Base-by-base conservation (phyloP, 371 early-diverging fungal species). In the Syncephalastrum racemosum region DNA sequence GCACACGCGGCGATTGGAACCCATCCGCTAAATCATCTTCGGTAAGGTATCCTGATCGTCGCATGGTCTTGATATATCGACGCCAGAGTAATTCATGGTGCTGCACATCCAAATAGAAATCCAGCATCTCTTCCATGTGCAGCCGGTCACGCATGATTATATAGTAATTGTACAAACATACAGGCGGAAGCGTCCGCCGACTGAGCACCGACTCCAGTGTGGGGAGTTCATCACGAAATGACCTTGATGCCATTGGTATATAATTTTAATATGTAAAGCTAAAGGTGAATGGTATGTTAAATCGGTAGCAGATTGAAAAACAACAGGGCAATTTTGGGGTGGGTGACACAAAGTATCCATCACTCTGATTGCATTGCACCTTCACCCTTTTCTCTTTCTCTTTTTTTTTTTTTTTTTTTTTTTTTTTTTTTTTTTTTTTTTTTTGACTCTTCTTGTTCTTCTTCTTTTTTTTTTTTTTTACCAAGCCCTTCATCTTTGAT, bases 151-250 rank as follows among this genome's bases (percentile, higher is more conserved):
- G 73, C 81, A 88, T 76, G 53, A 80, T 76, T 24, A 88, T 71
- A 55, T 88, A 88, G 53, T 79, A 82, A 50, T 86, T 85, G 54
- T 81, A 88, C 4, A 88, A 60, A 65, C 86, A 88, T 0, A 88
- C 82, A 1, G 88, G 88, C 14, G 88, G 88, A 13, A 73, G 56
- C 2, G 86, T 86, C 63, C 82, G 81, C 45, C 88, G 74, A 23
- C 68, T 62, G 3, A 88, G 66, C 4, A 88, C 84, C 59, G 83
- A 78, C 58, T 84, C 78, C 20, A 88, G 55, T 1, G 80, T 81
- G 12, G 88, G 88, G 47, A 86, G 47, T 18, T 53, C 53, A 47
- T 46, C 48, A 20, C 45, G 53, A 25, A 53, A 50, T 13, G 58
- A 31, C 36, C 36, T 31, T 31, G 36, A 31, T 10, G 36, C 10